These are phyloP conservation scores for Phaeosphaeria sp. DNA, from an alignment of 2,329 filamentous ascomycete genomes.

Conservation along the genomic window DNA sequence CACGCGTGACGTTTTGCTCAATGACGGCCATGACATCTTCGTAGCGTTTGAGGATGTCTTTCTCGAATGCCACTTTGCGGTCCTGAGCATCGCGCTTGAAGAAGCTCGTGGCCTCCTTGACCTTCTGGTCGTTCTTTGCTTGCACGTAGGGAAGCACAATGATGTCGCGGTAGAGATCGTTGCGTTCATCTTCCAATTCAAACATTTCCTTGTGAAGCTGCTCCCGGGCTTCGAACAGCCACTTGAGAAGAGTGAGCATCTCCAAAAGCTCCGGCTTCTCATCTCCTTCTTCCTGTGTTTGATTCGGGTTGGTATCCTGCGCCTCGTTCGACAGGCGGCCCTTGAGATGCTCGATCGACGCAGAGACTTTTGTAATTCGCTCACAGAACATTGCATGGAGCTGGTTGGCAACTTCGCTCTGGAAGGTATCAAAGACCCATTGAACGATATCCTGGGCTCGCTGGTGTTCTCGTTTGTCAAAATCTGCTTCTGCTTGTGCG, in stretches of 20 bases:
- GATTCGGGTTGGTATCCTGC: constrained; percentile 73
- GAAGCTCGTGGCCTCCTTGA: constrained; percentile 79
- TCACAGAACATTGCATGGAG: constrained; percentile 80
- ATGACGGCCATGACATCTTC: constrained; percentile 80
- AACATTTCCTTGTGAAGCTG: constrained; percentile 83
- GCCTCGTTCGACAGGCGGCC: constrained; percentile 75
- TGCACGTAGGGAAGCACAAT: constrained; percentile 83
- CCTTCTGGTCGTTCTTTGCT: constrained; percentile 75
- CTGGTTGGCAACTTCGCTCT: constrained; percentile 81
- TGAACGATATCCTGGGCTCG: constrained; percentile 77
- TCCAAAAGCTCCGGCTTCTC: constrained; percentile 93
- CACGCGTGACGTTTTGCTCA: constrained; percentile 83
- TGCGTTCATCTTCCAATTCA: constrained; percentile 82
- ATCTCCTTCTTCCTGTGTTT: constrained; percentile 92
- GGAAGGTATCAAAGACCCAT: constrained; percentile 82
- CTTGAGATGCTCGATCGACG: constrained; percentile 78
- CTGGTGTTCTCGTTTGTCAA: constrained; percentile 72
- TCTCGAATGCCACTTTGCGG: constrained; percentile 73
- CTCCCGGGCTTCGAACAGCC: constrained; percentile 96
- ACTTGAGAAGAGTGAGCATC: constrained; percentile 92
- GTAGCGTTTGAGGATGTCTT: constrained; percentile 74
- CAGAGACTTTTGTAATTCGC: constrained; percentile 75
- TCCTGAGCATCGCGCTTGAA: constrained; percentile 80
- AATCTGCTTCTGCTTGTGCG: constrained; percentile 78
- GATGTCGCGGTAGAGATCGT: constrained; percentile 84